Percentiles rank a stretch among this genome's conserved stretches.
phyloP scores from a whole-genome alignment of 169 alveolate genomes.

The Besnoitia besnoiti region DNA sequence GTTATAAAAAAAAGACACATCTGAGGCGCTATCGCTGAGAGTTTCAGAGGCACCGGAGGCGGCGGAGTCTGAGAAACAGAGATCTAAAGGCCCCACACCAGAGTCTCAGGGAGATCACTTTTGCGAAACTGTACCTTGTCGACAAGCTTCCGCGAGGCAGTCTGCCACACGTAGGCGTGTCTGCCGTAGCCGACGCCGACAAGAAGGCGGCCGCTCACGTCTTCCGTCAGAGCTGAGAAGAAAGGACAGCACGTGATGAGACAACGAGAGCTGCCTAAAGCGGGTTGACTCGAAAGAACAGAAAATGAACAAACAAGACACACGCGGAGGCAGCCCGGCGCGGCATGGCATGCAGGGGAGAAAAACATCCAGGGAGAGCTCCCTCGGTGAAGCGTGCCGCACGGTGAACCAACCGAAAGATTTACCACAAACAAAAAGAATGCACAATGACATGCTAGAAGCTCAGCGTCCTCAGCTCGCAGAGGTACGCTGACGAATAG shows the following conservation, averaged over 20 bases:
- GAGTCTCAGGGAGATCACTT: background rate
- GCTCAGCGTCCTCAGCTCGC: no score
- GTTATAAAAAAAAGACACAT: background rate
- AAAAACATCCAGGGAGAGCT: no score
- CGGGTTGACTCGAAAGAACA: no score
- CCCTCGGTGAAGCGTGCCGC: no score
- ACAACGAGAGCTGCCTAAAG: no score
- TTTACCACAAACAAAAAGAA: no score
- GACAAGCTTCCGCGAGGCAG: slow-evolving; percentile 50
- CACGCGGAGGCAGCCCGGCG: background rate
- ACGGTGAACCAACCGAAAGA: no score
- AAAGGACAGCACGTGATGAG: background rate
- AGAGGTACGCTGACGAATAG: no score
- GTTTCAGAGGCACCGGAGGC: background rate
- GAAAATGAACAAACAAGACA: background rate
- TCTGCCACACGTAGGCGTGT: slow-evolving; percentile 43
- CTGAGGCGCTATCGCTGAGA: background rate
- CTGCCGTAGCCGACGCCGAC: slow-evolving; percentile 66
- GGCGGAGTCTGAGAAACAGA: background rate
- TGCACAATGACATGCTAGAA: no score
- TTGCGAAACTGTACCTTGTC: slow-evolving; percentile 15
- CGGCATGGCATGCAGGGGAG: no score
- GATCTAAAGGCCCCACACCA: background rate
- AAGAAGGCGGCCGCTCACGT: slow-evolving; percentile 36
- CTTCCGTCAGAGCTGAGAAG: slow-evolving; percentile 42